Base-by-base conservation (phyloP, 192 early-diverging fungal genomes). In the Tieghemiomyces parasiticus region DNA sequence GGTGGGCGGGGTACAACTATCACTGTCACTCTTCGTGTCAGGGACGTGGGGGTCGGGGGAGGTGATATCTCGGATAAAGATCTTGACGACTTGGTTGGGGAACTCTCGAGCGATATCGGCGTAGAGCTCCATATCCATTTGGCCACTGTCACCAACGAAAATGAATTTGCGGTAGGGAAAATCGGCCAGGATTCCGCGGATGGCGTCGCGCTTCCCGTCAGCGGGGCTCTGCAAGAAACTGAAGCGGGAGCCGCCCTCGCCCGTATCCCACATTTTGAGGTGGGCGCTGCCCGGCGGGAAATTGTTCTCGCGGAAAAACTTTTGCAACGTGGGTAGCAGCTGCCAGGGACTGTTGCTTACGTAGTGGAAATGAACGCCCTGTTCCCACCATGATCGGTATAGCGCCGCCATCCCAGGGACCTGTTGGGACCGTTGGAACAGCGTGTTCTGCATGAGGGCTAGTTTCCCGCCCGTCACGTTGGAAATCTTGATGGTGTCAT, bases 401-500 rank as follows among this genome's bases (percentile, higher is more conserved):
- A 83, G 69, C 22, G 76, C 72, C 1, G 87, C 65, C 91, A 96
- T 93, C 0, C 90, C 90, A 0, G 81, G 71, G 6, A 96, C 86
- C 12, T 76, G 78, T 58, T 26, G 74, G 51, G 60, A 81, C 61
- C 35, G 65, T 30, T 72, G 72, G 63, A 80, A 79, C 49, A 89
- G 75, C 0, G 85, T 82, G 46, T 77, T 78, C 38, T 69, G 63
- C 29, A 86, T 60, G 14, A 83, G 79, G 13, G 80, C 77, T 45
- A 76, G 71, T 31, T 81, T 77, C n/a, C 89, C 89, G 20, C 69
- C 68, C 12, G 78, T 64, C 32, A 95, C 77, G 26, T 82, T 75
- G 0, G 90, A 89, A 12, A 86, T 76, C 64, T 92, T 92, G 67
- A 95, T 95, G 10, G 92, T 95, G 67, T 95, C 92, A 67, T 95